These are phyloP conservation scores for Pythium sp. DNA, from an alignment of 352 stramenopile species.

Conservation along the genomic window DNA sequence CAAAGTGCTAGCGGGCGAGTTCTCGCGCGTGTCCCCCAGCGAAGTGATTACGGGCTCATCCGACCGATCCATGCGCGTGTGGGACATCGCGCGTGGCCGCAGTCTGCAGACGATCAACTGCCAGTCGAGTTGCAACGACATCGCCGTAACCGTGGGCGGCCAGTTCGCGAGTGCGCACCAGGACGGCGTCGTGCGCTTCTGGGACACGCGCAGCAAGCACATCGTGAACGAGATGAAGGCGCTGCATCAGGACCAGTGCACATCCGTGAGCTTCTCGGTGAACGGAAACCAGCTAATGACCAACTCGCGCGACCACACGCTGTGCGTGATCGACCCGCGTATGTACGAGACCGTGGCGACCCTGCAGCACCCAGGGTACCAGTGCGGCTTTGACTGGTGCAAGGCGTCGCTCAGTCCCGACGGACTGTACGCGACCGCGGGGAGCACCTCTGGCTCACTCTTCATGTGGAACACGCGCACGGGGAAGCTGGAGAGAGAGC, in stretches of 20 bases:
- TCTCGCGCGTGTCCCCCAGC: conserved; percentile 46
- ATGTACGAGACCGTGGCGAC: conserved; percentile 50
- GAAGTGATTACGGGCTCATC: conserved; percentile 79
- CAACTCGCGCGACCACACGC: conserved; percentile 73
- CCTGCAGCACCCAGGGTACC: conserved; percentile 49
- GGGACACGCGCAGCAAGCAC: conserved; percentile 59
- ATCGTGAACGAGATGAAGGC: conserved; percentile 51
- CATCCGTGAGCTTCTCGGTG: conserved; percentile 62
- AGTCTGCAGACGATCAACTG: conserved; percentile 78
- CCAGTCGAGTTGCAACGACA: conserved; percentile 79
- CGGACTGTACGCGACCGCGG: conserved; percentile 52
- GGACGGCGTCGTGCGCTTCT: conserved; percentile 75
- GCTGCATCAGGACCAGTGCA: conserved; percentile 68
- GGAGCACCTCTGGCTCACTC: conserved; percentile 46
- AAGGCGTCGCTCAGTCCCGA: conserved; percentile 77
- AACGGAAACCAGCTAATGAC: conserved; percentile 52
- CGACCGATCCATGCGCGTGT: conserved; percentile 74
- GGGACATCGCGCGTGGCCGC: conserved; percentile 61
- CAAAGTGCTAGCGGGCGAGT: conserved; percentile 79
- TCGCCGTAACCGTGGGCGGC: conserved; percentile 55
- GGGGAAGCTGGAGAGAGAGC: conserved; percentile 51
- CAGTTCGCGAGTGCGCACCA: conserved; percentile 78
- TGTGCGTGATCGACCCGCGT: conserved; percentile 65
- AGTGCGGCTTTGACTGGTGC: conserved; percentile 78
- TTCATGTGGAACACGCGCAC: conserved; percentile 64